Evolutionary conservation across 2,329 filamentous ascomycete genomes (phyloP), one percentile per base, ranked within the genome.

Genomic region (Talaromyces sp.): DNA sequence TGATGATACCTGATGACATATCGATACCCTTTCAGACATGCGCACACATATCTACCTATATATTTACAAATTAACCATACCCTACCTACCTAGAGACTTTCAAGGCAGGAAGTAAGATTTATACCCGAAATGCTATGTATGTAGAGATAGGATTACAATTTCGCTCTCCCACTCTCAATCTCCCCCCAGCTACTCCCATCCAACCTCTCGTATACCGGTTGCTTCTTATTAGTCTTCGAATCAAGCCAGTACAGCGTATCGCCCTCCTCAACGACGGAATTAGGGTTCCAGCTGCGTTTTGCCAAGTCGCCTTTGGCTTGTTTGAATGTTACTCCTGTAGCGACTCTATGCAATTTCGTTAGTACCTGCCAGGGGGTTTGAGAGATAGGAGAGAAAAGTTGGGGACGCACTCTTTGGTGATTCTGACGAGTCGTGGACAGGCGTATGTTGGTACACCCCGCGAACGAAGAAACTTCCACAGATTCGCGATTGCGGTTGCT

Each of bases 321-420:
- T 62, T 80, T 80, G 68, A 80, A 80, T 5, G 78, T 80, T n/a
- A 75, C 77, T 45, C 75, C 75, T 1, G 75, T 75, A 58, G 73
- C 72, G 54, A 79, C 77, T 55, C 71, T 74, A 39, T n/a, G 11
- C 61, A 62, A 66, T 5, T n/a, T n/a, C 37, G 43, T 39, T 28
- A 58, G 43, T 33, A 22, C n/a, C n/a, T n/a, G n/a, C n/a, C n/a
- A n/a, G n/a, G 2, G 7, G 13, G 17, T 21, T 36, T 57, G 55
- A 58, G 60, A 52, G 45, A 33, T 19, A 17, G 33, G 55, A 58
- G 60, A 52, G 45, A 33, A 17, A 17, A 21, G n/a, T 31, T 9
- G 9, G 7, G 8, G 19, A 66, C 74, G 64, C 63, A 78, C 75
- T 78, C 74, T 59, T 75, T 71, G 1, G 72, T 75, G 45, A 80